Base-by-base conservation (phyloP, 768 basidiomycete species). In the Pleurotus tuber-regium region DNA sequence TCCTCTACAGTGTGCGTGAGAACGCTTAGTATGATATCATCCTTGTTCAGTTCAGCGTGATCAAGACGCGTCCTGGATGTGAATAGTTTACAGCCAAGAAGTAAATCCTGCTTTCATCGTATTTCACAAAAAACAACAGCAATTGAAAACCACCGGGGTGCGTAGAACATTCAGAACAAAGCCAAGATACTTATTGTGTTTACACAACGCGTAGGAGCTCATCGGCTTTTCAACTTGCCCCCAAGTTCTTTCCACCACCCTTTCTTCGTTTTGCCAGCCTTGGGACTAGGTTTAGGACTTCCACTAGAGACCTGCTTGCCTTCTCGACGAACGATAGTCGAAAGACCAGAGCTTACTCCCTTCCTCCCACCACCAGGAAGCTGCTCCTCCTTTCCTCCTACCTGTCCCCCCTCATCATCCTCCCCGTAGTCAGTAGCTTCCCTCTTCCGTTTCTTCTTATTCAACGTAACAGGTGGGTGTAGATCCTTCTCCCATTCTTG, bases 401-500 rank as follows among this genome's bases (percentile, higher is more conserved):
- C 40, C 23, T 40, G 48, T 29, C 38, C 43, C 43, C 50, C 49
- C 36, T 44, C 54, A 11, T 30, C 31, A n/a, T 53, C 50, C 14
- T 46, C 54, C 9, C 53, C 55, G 12, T 43, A 52, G 18, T 55
- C 55, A n/a, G 50, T 62, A 47, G 56, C 57, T 18, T 29, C 40
- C 33, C 47, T 40, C 52, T 63, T 63, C 26, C 57, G 53, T 51
- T 64, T 60, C 57, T 61, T 60, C 29, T 47, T 56, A 18, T 42
- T 46, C 11, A 24, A 48, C 24, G 42, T 19, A 18, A 49, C 14
- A 40, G 30, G 29, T n/a, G 53, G 36, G 16, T 59, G 62, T 4
- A 71, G 65, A 4, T 69, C 65, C n/a, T 74, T 75, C 57, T 98
- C 95, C 92, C 92, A 98, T 41, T 82, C 76, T 46, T 82, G 83